phyloP scores from a whole-genome alignment of 306 rosid genomes.

The Comarum palustre region DNA sequence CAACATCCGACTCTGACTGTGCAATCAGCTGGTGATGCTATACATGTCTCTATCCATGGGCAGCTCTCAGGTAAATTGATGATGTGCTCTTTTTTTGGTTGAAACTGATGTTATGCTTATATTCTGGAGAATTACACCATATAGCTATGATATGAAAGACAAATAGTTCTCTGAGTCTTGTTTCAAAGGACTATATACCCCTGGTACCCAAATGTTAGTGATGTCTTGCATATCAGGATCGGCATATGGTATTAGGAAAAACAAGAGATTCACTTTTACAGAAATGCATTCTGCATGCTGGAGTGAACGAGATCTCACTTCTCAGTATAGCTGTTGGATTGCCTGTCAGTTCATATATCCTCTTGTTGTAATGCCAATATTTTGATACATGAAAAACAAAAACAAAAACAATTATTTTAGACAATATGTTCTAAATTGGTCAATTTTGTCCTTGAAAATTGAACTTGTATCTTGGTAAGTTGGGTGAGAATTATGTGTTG shows the following conservation, averaged over 20 bases:
- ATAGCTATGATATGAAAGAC: background rate
- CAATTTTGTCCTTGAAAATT: background rate
- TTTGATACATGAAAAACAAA: background rate
- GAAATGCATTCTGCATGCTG: slow-evolving; percentile 34
- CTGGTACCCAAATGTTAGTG: background rate
- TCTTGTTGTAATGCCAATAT: background rate
- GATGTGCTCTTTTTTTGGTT: background rate
- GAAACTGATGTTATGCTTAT: slow-evolving; percentile 10
- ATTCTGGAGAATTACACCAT: background rate
- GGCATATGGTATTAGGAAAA: slow-evolving; percentile 48
- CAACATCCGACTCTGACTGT: slow-evolving; percentile 56
- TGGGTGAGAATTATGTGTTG: background rate
- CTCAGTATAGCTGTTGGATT: slow-evolving; percentile 46
- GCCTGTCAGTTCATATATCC: slow-evolving; percentile 34
- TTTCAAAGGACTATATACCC: background rate
- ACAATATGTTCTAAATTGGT: background rate
- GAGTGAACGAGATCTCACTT: slow-evolving; percentile 41
- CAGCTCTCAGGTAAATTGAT: slow-evolving; percentile 49
- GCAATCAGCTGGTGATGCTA: slow-evolving; percentile 68
- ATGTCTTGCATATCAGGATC: slow-evolving; percentile 48
- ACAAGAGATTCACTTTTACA: slow-evolving; percentile 56
- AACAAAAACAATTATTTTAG: background rate
- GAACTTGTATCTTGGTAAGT: background rate
- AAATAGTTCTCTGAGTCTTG: background rate
- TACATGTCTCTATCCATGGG: slow-evolving; percentile 77